A percentile compares a stretch with the other conserved stretches of the same genome.
Evolutionary conservation across 164 flowering plant genomes (phyloP).

Genomic region (Hamamelis virginiana): DNA sequence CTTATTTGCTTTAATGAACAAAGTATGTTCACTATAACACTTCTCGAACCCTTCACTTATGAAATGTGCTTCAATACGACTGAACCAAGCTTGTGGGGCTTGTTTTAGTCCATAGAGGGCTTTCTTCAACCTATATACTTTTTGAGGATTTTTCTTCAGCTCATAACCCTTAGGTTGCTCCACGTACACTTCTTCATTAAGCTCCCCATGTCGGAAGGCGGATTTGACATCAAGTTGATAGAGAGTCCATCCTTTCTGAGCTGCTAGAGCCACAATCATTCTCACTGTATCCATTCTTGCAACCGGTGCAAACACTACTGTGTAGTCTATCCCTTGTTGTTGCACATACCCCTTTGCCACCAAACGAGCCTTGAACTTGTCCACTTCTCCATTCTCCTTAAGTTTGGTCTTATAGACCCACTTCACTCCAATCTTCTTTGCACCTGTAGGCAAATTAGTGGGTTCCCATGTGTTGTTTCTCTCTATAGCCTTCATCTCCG

Average conservation of each 20-base stretch:
- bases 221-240: too few species aligned
- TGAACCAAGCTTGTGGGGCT: constrained; percentile 13
- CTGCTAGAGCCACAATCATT: background rate
- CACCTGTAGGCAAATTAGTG: background rate
- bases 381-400: background rate
- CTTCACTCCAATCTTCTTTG: background rate
- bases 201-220: background rate
- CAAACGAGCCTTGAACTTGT: too few species aligned
- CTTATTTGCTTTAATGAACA: too few species aligned
- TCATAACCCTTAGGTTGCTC: background rate
- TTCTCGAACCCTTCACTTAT: too few species aligned
- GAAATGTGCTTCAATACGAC: background rate
- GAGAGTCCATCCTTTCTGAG: too few species aligned
- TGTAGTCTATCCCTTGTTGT: background rate
- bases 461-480: constrained; percentile 8
- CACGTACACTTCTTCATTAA: background rate
- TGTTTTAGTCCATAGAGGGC: constrained; percentile 15
- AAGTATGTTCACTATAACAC: too few species aligned
- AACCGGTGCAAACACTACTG: background rate
- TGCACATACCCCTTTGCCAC: background rate
- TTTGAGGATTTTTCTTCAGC: background rate
- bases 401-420: background rate
- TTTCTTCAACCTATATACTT: background rate
- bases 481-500: constrained; percentile 3
- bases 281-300: background rate